Evolutionary conservation across 2,329 filamentous ascomycete species (phyloP).

Genomic region (Helicocarpus griseus): DNA sequence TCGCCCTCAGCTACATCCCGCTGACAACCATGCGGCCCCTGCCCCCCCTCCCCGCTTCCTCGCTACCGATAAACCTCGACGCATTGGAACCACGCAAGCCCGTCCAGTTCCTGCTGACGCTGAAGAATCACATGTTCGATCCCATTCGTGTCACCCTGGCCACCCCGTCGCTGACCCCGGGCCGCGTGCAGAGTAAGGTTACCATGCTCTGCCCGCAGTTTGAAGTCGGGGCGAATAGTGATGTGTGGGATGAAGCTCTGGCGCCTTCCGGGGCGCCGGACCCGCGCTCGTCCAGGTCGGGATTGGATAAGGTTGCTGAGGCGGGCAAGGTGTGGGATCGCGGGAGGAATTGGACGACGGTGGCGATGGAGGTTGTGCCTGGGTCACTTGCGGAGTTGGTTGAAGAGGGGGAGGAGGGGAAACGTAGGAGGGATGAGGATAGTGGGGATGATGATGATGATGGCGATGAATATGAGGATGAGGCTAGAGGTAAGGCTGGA

Average conservation of each 20-base stretch:
- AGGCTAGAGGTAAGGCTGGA: too few relatives aligned
- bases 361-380: constrained; percentile 83
- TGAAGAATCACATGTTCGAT: constrained; percentile 93
- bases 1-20: constrained; percentile 82
- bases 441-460: constrained; percentile 13
- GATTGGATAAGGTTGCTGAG: constrained; percentile 52
- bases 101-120: constrained; percentile 74
- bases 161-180: constrained; percentile 69
- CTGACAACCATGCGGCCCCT: constrained; percentile 58
- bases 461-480: too few relatives aligned
- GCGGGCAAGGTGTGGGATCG: constrained; percentile 95
- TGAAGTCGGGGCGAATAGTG: constrained; percentile 87
- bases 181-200: constrained; percentile 65
- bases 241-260: constrained; percentile 85
- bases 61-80: constrained; percentile 32
- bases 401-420: constrained; percentile 18
- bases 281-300: constrained; percentile 32
- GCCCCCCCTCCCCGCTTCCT: constrained; percentile 31
- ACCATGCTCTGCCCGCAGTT: constrained; percentile 93
- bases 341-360: constrained; percentile 87
- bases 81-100: constrained; percentile 41
- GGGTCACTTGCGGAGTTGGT: constrained; percentile 26
- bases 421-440: constrained; percentile 16
- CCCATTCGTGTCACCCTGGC: constrained; percentile 77
- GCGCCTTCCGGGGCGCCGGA: constrained; percentile 41